Percentiles rank a stretch among this genome's conserved stretches.
Evolutionary conservation across 2,329 filamentous ascomycete species (phyloP).

Genomic region (Curvularia lunata): DNA sequence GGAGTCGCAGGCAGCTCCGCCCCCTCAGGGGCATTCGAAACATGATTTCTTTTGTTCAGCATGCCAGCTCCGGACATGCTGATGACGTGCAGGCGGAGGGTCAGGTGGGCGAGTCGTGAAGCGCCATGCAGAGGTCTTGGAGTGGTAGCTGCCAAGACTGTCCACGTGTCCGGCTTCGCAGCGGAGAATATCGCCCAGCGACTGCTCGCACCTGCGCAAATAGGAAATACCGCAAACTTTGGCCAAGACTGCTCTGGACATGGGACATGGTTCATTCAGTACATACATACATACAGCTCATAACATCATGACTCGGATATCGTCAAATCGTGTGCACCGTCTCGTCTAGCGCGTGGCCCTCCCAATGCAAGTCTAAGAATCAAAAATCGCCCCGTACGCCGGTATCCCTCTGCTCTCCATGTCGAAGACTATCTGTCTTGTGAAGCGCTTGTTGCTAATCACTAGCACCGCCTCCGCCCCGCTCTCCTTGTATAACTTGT

Average conservation of each 20-base stretch:
- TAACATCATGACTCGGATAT: slow-evolving; percentile 3
- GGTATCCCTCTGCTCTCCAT: slow-evolving; percentile 70
- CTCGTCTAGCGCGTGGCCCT: not conserved
- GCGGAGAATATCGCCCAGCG: not conserved
- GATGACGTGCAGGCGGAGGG: not conserved
- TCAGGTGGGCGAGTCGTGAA: not conserved
- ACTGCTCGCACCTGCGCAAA: not conserved
- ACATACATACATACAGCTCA: slow-evolving; percentile 2
- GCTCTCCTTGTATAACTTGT: slow-evolving; percentile 58
- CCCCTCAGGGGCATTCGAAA: not conserved
- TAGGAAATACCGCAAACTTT: not conserved
- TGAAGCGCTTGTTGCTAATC: slow-evolving; percentile 73
- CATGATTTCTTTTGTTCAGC: not conserved
- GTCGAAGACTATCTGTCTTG: slow-evolving; percentile 70
- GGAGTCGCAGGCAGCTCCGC: not conserved
- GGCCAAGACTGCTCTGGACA: not conserved
- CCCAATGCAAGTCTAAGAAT: slow-evolving; percentile 55
- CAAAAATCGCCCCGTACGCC: slow-evolving; percentile 76
- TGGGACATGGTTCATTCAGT: not conserved
- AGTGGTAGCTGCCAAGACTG: slow-evolving; percentile 7
- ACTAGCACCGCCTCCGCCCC: slow-evolving; percentile 72
- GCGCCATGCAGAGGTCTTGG: not conserved
- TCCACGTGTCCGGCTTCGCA: slow-evolving; percentile 3
- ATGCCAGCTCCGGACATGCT: not conserved
- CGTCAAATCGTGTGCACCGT: not conserved